phyloP scores from a whole-genome alignment of 2,329 filamentous ascomycete genomes.

The Talaromyces funiculosus region DNA sequence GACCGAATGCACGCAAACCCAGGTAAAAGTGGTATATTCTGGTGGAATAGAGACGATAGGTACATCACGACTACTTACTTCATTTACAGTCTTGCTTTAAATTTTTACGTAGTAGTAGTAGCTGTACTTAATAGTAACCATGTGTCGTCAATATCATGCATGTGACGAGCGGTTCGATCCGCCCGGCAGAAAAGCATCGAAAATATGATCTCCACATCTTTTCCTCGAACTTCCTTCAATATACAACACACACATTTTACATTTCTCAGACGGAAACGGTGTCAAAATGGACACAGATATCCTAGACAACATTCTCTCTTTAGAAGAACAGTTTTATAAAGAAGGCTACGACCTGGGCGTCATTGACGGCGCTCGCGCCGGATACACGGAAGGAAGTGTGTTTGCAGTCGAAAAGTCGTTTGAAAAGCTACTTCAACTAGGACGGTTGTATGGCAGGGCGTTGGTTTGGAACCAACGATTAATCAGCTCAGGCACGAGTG shows the following conservation, averaged over 20 bases:
- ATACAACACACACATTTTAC: neutral
- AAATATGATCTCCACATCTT: neutral
- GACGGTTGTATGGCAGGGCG: constrained; percentile 69
- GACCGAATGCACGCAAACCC: constrained; percentile 40
- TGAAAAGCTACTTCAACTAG: constrained; percentile 81
- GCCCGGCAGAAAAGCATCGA: constrained; percentile 8
- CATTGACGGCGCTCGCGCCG: constrained; percentile 68
- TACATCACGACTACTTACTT: neutral
- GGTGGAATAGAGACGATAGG: neutral
- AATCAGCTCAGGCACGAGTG: constrained; percentile 21
- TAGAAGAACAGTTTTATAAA: constrained; percentile 68
- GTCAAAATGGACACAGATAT: constrained; percentile 41
- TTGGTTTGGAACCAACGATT: constrained; percentile 78
- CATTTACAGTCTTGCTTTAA: neutral
- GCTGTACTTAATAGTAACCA: neutral
- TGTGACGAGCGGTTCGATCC: constrained; percentile 1
- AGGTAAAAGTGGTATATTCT: constrained; percentile 24
- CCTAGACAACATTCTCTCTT: constrained; percentile 53
- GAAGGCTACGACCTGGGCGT: constrained; percentile 73
- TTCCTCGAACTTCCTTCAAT: neutral
- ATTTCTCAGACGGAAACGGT: neutral
- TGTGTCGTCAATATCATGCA: neutral
- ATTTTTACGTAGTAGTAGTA: neutral
- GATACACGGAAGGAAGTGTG: constrained; percentile 79
- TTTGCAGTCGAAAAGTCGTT: constrained; percentile 91